These are phyloP conservation scores for Stromatinia cepivora DNA, from an alignment of 2,329 filamentous ascomycete genomes.

Conservation along the genomic window DNA sequence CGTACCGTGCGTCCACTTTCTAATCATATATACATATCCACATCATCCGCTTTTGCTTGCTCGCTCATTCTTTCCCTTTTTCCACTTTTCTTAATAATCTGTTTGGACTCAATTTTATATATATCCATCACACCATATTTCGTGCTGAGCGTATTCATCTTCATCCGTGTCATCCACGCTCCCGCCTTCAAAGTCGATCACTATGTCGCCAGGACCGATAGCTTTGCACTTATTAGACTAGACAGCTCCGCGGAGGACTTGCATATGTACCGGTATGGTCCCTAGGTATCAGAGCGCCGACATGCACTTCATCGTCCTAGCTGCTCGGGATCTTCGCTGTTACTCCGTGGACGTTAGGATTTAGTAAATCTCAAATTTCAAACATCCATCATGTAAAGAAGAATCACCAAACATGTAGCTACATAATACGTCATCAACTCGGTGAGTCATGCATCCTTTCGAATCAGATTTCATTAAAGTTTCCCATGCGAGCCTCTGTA, in stretches of 20 bases:
- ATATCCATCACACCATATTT: neutral
- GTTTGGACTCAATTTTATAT: neutral
- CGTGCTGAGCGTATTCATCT: neutral
- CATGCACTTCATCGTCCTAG: no score
- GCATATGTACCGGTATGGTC: neutral
- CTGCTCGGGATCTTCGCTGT: neutral
- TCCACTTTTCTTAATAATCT: neutral
- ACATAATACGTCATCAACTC: no score
- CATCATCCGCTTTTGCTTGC: neutral
- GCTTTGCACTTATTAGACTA: neutral
- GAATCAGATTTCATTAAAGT: neutral
- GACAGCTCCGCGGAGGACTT: neutral
- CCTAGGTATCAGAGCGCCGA: neutral
- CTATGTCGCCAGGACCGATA: neutral
- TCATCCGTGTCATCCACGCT: neutral
- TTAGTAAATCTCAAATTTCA: conserved; percentile 2
- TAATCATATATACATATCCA: neutral
- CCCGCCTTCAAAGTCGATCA: neutral
- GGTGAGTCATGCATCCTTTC: no score
- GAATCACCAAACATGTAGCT: no score
- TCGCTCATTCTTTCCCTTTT: neutral
- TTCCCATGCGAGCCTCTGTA: neutral
- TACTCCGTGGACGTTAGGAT: neutral
- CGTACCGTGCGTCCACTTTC: neutral
- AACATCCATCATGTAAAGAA: neutral